Percentiles rank a stretch among this genome's conserved stretches.
Conservation (phyloP, 495 filamentous ascomycete genomes). For the Penicillium samsonianum region DNA sequence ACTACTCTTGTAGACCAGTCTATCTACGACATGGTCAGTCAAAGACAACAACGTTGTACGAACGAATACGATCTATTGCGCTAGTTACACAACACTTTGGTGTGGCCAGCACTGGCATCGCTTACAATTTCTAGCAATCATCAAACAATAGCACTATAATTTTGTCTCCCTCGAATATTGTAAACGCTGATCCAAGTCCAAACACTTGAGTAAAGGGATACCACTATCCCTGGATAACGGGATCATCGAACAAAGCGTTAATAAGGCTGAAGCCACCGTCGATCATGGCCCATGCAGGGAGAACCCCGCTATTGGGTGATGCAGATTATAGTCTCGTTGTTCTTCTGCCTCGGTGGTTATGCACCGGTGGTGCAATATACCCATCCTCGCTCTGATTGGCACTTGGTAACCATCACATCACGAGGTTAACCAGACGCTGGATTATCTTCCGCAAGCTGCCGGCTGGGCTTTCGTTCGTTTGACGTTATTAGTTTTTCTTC, state of each 20-base stretch:
- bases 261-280: conserved; percentile 25
- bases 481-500: neutral
- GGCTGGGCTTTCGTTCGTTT: conserved; percentile 6
- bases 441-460: conserved; percentile 14
- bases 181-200: neutral
- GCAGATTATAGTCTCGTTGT: neutral
- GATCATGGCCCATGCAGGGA: conserved; percentile 25
- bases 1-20: neutral
- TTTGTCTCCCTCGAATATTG: neutral
- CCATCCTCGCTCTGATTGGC: neutral
- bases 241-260: neutral
- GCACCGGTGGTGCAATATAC: conserved; percentile 19
- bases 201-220: conserved; percentile 2
- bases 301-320: conserved; percentile 10
- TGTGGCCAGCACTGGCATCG: neutral
- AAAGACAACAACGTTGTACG: neutral
- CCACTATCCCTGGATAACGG: neutral
- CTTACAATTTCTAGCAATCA: neutral
- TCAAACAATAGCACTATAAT: neutral
- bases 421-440: neutral
- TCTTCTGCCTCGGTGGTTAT: neutral
- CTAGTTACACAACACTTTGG: neutral
- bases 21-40: conserved; percentile 10
- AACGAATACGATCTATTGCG: neutral
- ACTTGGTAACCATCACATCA: neutral